Conservation (phyloP, 148 eudicot genomes). For the Simmondsia chinensis region DNA sequence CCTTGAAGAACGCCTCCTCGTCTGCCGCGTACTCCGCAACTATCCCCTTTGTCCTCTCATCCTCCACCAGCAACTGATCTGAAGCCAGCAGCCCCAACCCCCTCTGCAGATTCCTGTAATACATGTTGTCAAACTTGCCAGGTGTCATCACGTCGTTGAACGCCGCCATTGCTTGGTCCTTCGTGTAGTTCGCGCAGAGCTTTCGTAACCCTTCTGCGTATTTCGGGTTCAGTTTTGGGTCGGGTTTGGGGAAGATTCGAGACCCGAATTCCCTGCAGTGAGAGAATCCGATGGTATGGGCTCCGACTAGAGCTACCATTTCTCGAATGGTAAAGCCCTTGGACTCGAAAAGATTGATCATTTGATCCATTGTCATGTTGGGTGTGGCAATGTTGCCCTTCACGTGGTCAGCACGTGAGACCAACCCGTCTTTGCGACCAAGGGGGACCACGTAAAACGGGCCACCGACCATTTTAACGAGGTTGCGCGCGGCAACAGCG, state of each 20-base stretch:
- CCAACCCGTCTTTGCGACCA: conserved; percentile 50
- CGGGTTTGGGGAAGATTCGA: conserved; percentile 40
- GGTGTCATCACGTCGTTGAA: conserved; percentile 69
- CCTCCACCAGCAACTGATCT: conserved; percentile 39
- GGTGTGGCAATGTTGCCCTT: conserved; percentile 45
- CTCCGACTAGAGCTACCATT: conserved; percentile 59
- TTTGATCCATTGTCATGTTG: conserved; percentile 41
- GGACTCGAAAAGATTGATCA: conserved; percentile 38
- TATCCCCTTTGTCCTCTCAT: conserved; percentile 43
- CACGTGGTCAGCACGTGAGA: conserved; percentile 38
- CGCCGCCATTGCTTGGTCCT: conserved; percentile 41
- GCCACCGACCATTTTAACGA: conserved; percentile 61
- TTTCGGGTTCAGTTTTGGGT: conserved; percentile 47
- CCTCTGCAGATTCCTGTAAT: conserved; percentile 37
- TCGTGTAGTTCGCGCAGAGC: conserved; percentile 51
- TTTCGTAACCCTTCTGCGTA: conserved; percentile 35
- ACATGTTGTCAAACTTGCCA: conserved; percentile 72
- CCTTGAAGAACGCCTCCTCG: conserved; percentile 45
- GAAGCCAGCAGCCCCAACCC: conserved; percentile 56
- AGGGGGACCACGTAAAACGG: conserved; percentile 39
- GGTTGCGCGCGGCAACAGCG: conserved; percentile 40
- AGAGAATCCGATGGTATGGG: conserved; percentile 81
- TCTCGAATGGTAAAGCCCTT: conserved; percentile 51
- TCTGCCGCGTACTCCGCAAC: conserved; percentile 53
- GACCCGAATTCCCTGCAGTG: conserved; percentile 60